phyloP scores from a whole-genome alignment of 169 alveolate genomes.

The Blepharisma undulans region DNA sequence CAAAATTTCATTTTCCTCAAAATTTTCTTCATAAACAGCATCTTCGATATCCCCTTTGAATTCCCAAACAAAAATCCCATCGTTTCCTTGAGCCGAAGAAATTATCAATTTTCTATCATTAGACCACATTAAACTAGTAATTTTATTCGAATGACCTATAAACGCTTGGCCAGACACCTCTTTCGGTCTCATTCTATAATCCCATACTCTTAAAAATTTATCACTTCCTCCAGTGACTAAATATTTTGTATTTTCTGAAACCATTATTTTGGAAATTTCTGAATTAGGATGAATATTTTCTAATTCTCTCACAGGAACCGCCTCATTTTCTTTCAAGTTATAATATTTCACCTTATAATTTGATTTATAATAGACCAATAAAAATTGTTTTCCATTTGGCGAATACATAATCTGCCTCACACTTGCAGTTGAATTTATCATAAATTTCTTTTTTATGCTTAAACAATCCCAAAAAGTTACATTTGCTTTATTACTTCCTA shows the following conservation, averaged over 20 bases:
- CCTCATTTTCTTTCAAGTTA: not conserved
- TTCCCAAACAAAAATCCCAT: slow-evolving; percentile 34
- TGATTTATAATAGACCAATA: not conserved
- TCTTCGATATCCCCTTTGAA: slow-evolving; percentile 15
- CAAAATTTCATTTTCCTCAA: not conserved
- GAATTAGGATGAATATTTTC: not conserved
- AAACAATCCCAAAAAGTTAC: not conserved
- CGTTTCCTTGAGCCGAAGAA: slow-evolving; percentile 12
- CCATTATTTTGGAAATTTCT: not conserved
- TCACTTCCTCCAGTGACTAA: slow-evolving; percentile 34
- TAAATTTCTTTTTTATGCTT: not conserved
- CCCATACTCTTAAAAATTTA: slow-evolving; percentile 27
- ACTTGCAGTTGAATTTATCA: slow-evolving; percentile 14
- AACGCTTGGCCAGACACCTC: not conserved
- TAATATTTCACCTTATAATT: not conserved
- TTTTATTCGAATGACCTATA: slow-evolving; percentile 24
- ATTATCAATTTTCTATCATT: not conserved
- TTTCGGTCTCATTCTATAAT: not conserved
- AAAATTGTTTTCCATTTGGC: slow-evolving; percentile 28
- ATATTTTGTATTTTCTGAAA: slow-evolving; percentile 25
- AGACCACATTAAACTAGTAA: not conserved
- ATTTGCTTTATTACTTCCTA: slow-evolving; percentile 6
- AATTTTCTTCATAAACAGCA: not conserved
- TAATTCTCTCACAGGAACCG: not conserved
- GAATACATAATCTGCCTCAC: not conserved